A percentile compares a stretch with the other conserved stretches of the same genome.
These are phyloP conservation scores for Xylaria sp. DNA, from an alignment of 2,329 filamentous ascomycete genomes.

Conservation along the genomic window DNA sequence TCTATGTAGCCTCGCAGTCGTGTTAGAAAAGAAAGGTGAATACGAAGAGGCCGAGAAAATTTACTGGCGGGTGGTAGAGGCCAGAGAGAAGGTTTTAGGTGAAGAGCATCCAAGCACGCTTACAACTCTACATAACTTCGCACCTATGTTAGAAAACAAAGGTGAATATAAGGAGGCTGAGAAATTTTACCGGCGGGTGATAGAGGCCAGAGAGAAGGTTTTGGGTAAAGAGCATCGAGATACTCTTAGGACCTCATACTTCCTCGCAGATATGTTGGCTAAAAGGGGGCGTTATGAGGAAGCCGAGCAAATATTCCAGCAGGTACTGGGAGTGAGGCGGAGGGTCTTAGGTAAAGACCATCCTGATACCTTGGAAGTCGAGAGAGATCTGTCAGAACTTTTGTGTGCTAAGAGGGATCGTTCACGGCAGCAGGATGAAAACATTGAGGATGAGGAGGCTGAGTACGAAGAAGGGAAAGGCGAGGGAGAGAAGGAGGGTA, in stretches of 20 bases:
- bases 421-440: no score
- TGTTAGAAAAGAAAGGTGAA: not conserved
- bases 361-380: not conserved
- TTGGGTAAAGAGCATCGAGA: not conserved
- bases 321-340: no score
- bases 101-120: not conserved
- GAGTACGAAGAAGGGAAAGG: no score
- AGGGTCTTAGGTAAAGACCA: not conserved
- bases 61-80: not conserved
- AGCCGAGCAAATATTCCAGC: no score
- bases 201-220: not conserved
- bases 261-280: not conserved
- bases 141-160: not conserved
- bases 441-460: no score
- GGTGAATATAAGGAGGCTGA: not conserved
- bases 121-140: not conserved
- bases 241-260: not conserved
- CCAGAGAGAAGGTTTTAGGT: not conserved
- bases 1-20: not conserved
- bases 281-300: not conserved
- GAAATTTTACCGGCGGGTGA: not conserved
- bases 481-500: no score
- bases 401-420: no score
- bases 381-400: no score
- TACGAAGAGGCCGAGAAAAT: not conserved